These are phyloP conservation scores for Fragaria ananassa DNA, from an alignment of 306 rosid genomes.

Conservation along the genomic window DNA sequence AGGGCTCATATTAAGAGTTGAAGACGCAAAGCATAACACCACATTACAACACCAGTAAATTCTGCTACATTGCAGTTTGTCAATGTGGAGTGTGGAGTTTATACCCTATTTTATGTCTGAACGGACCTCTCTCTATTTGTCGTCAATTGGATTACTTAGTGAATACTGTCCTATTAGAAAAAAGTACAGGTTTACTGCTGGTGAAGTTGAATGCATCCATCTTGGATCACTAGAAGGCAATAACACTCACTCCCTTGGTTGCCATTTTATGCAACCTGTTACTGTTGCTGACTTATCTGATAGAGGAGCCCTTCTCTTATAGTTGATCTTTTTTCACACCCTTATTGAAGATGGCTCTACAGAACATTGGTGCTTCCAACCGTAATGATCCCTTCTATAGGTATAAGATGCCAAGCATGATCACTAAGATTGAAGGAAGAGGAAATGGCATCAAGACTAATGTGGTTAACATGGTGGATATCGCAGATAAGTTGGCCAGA, in stretches of 20 bases:
- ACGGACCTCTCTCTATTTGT: conserved; percentile 51
- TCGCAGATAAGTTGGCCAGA: conserved; percentile 76
- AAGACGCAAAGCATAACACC: too few relatives aligned
- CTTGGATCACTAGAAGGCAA: conserved; percentile 33
- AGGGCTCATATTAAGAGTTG: too few relatives aligned
- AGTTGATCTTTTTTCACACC: neutral
- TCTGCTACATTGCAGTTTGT: conserved; percentile 27
- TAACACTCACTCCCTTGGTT: conserved; percentile 24
- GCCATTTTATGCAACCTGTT: conserved; percentile 35
- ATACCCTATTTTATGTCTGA: conserved; percentile 69
- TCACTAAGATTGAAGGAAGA: conserved; percentile 76
- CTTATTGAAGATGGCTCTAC: conserved; percentile 53
- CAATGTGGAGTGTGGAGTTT: conserved; percentile 49
- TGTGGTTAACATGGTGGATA: conserved; percentile 75
- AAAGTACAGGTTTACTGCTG: conserved; percentile 37
- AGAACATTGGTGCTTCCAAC: conserved; percentile 75
- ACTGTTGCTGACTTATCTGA: conserved; percentile 7
- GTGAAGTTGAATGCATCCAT: conserved; percentile 40
- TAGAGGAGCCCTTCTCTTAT: conserved; percentile 20
- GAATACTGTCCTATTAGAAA: conserved; percentile 63
- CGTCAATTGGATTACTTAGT: conserved; percentile 56
- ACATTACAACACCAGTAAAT: neutral
- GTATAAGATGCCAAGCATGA: conserved; percentile 83
- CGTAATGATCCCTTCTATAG: conserved; percentile 86
- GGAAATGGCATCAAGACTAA: conserved; percentile 85